Percentiles rank a stretch among this genome's conserved stretches.
Conservation (phyloP, 192 early-diverging fungal species). For the Entophlyctis luteolus region DNA sequence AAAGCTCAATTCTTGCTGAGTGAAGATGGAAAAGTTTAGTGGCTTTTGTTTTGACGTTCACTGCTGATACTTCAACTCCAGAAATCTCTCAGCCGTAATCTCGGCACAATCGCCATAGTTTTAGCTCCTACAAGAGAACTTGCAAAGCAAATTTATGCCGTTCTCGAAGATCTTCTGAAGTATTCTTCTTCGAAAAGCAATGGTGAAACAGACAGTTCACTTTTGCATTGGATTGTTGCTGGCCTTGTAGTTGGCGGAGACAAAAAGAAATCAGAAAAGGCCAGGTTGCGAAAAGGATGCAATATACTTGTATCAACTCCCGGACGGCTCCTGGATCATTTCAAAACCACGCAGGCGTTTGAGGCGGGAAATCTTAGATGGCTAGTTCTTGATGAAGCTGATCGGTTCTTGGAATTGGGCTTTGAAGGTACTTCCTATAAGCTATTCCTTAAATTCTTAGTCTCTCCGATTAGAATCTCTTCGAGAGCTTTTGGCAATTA, state of each 20-base stretch:
- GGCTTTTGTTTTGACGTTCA: neutral
- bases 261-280: conserved; percentile 85
- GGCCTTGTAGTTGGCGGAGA: conserved; percentile 84
- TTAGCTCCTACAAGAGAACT: conserved; percentile 96
- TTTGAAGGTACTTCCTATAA: conserved; percentile 48
- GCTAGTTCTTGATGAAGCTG: conserved; percentile 97
- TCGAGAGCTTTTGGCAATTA: conserved; percentile 40
- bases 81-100: conserved; percentile 42
- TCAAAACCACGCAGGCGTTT: conserved; percentile 77
- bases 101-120: conserved; percentile 89
- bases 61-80: neutral
- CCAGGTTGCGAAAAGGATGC: conserved; percentile 71
- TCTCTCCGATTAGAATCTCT: conserved; percentile 29
- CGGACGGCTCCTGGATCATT: conserved; percentile 93
- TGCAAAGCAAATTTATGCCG: conserved; percentile 86
- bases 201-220: conserved; percentile 51
- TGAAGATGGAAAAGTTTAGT: neutral
- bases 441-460: neutral
- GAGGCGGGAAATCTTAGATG: conserved; percentile 79
- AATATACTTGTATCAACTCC: conserved; percentile 80
- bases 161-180: conserved; percentile 70
- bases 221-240: conserved; percentile 70
- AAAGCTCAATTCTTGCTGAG: conserved; percentile 48
- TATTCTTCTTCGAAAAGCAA: conserved; percentile 68
- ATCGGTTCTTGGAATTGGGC: conserved; percentile 91